Percentiles rank a stretch among this genome's conserved stretches.
Evolutionary conservation across 1,284 basidiomycete genomes (phyloP).

Genomic region (Puccinia brachypodii): DNA sequence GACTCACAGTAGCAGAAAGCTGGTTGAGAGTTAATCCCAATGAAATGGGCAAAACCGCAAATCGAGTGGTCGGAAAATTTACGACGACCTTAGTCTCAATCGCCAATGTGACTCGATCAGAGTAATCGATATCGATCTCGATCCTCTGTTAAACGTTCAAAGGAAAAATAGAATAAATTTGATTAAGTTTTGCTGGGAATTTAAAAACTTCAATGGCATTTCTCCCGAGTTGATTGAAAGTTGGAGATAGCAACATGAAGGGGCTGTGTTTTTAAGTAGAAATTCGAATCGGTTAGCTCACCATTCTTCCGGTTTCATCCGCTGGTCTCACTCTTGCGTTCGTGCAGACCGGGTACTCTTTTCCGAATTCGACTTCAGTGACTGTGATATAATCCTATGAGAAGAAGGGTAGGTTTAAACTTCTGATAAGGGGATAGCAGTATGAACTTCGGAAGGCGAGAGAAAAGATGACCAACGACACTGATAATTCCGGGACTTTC

Average conservation of each 20-base stretch:
- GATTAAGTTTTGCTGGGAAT: background rate
- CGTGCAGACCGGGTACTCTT: conserved; percentile 61
- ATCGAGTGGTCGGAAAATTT: conserved; percentile 63
- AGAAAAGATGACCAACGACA: conserved; percentile 55
- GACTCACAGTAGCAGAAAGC: conserved; percentile 62
- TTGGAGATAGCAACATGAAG: background rate
- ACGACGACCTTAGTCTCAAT: conserved; percentile 63
- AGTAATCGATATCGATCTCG: conserved; percentile 64
- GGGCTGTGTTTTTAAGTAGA: background rate
- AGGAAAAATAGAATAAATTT: background rate
- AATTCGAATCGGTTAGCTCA: conserved; percentile 52
- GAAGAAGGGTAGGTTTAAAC: background rate
- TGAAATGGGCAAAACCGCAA: conserved; percentile 63
- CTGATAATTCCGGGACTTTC: conserved; percentile 52
- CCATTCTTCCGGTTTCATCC: conserved; percentile 61
- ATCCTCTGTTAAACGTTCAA: conserved; percentile 59
- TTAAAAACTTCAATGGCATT: background rate
- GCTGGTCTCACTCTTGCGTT: conserved; percentile 63
- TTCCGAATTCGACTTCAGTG: conserved; percentile 62
- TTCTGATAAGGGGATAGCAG: background rate
- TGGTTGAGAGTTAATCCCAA: conserved; percentile 62
- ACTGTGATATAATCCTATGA: conserved; percentile 61
- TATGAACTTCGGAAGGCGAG: background rate
- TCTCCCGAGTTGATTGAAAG: background rate
- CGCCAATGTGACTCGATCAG: conserved; percentile 61